Evolutionary conservation across 2,329 filamentous ascomycete species (phyloP), one percentile per base, ranked within the genome.

Genomic region (Pezicula neosporulosa): DNA sequence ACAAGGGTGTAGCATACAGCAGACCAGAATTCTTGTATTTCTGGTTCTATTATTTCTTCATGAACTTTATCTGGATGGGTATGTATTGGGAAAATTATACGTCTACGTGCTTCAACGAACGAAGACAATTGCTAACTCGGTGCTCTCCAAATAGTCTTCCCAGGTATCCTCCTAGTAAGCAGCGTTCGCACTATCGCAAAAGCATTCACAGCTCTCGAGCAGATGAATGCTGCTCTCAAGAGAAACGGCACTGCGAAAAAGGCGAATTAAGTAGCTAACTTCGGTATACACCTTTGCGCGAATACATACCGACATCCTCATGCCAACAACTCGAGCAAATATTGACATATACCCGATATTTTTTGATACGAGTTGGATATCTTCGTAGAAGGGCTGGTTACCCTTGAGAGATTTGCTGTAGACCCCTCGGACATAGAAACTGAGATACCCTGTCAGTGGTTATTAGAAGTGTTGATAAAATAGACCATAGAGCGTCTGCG

Each of bases 31-130:
- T 72, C 30, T 59, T 81, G 21, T 86, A 86, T 60, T 83, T 79
- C 60, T 86, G 81, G 82, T 69, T 79, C 19, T 86, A 86, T 60
- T 86, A 82, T 55, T 72, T 81, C 24, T 80, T 78, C 8, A 77
- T 84, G 63, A 86, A 86, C 61, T 65, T 77, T 35, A 81, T 82
- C 1, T 86, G 83, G 83, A 80, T 72, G 7, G 57, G 83, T 4
- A 72, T 85, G 18, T 82, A 82, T 9, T 60, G 71, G 4, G 61
- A 80, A 83, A 62, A 68, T 78, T 75, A 18, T 28, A 30, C 4
- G 42, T 9, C 21, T 16, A 15, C 24, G 19, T 15, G 3, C 6
- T 27, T 28, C n/a, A 13, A 44, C 4, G 12, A 13, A 44, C 4
- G 12, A n/a, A 16, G 7, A 44, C 13, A 13, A 16, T 15, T 10